Base-by-base conservation (phyloP, 2,329 filamentous ascomycete genomes). In the Colletotrichum tofieldiae region DNA sequence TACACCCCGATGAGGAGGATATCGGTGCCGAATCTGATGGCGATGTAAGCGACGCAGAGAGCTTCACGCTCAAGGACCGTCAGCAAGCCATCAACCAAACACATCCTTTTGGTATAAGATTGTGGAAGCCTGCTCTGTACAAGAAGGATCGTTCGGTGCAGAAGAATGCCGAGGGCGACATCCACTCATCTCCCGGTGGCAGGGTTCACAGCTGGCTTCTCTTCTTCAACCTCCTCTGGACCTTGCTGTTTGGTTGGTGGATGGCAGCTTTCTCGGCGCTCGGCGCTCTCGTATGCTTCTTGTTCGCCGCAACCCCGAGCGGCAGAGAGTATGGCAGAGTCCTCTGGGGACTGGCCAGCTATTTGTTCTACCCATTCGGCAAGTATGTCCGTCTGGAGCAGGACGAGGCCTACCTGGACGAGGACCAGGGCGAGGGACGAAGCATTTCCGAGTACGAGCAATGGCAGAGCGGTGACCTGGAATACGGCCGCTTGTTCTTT, bases 361-460 rank as follows among this genome's bases (percentile, higher is more conserved):
- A 99, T 79, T 83, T 99, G 1, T 92, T 98, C 79, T 99, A 98
- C 80, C 96, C 96, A 0, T 99, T 99, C 81, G 96, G 96, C 75
- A 97, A 97, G 78, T 98, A 97, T 81, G 94, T 99, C 74, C 93
- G 95, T 58, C 88, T 99, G 47, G 93, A 98, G 79, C 94, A 96
- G 81, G 96, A 99, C 77, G 96, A 98, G 79, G 93, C 93, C 54
- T 99, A 99, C 79, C 87, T 94, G 59, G 93, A 98, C 73, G 96
- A 99, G 83, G 96, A 99, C 78, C 91, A 96, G 78, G 95, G 96
- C 51, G 96, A 99, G 83, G 96, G 96, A 26, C 91, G 96, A 79
- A 98, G 95, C 84, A 98, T 99, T 79, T 97, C 94, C 78, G 96
- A 99, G 84, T 99, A 99, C 80, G 96, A 99, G 82, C 95, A 98